phyloP scores from a whole-genome alignment of 2,329 filamentous ascomycete genomes.

The Arthrobotrys iridis region DNA sequence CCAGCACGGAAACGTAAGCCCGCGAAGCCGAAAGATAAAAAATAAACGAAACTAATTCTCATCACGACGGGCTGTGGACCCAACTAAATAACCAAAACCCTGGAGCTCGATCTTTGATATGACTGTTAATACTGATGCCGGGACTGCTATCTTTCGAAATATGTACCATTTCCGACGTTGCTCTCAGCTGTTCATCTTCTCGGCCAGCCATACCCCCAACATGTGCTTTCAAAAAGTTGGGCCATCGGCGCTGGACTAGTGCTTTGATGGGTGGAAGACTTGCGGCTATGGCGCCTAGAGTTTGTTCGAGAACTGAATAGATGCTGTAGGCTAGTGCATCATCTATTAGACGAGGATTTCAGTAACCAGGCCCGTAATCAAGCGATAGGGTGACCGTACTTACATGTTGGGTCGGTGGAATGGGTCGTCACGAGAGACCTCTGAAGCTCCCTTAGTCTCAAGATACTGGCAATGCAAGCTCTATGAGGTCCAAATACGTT shows the following conservation, averaged over 20 bases:
- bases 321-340: constrained; percentile 19
- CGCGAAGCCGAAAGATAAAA: not conserved
- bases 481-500: not conserved
- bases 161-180: constrained; percentile 4
- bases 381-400: not conserved
- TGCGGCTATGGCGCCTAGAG: constrained; percentile 37
- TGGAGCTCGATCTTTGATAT: constrained; percentile 12
- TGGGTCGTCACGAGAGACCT: constrained; percentile 9
- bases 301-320: constrained; percentile 37
- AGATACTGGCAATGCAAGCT: constrained; percentile 33
- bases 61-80: not conserved
- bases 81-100: not conserved
- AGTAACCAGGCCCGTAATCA: not conserved
- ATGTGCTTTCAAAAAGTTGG: constrained; percentile 10
- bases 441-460: constrained; percentile 29
- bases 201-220: constrained; percentile 17
- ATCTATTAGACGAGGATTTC: not conserved
- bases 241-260: constrained; percentile 29
- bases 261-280: constrained; percentile 43
- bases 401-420: constrained; percentile 35
- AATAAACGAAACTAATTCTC: not conserved
- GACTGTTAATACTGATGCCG: no score
- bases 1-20: not conserved
- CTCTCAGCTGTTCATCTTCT: constrained; percentile 39
- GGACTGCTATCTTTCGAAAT: constrained; percentile 26